Percentiles rank a stretch among this genome's conserved stretches.
Evolutionary conservation across 306 rosid species (phyloP).

Genomic region (Prunus mira): DNA sequence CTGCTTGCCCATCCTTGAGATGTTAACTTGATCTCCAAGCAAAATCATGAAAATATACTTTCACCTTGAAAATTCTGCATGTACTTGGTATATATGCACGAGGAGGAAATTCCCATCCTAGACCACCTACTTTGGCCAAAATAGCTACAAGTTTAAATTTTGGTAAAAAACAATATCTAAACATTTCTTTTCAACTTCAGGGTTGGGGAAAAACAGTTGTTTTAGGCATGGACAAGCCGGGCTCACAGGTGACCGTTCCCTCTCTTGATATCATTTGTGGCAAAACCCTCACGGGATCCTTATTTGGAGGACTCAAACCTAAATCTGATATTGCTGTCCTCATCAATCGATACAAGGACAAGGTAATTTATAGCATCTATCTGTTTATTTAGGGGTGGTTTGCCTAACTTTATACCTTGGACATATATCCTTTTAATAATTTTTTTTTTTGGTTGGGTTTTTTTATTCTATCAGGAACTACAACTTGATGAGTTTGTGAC

Average conservation of each 20-base stretch:
- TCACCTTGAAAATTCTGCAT: no score
- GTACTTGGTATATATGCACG: no score
- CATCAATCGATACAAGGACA: conserved; percentile 63
- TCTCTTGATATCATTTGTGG: conserved; percentile 53
- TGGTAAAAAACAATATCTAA: no score
- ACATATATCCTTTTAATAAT: not conserved
- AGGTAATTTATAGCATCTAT: conserved; percentile 39
- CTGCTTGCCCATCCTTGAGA: no score
- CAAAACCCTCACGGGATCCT: conserved; percentile 58
- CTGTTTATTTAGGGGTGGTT: not conserved
- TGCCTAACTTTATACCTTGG: not conserved
- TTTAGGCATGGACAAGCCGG: conserved; percentile 69
- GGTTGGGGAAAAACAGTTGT: conserved; percentile 94
- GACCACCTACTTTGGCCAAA: no score
- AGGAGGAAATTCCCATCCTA: no score
- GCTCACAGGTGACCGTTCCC: conserved; percentile 43
- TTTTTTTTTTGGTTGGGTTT: not conserved
- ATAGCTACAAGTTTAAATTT: no score
- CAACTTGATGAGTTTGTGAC: conserved; percentile 75
- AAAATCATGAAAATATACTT: no score
- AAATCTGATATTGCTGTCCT: conserved; percentile 71
- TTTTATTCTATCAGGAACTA: conserved; percentile 45
- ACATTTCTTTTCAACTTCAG: conserved; percentile 26
- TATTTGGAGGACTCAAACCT: conserved; percentile 83
- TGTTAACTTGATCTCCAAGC: no score